These are phyloP conservation scores for Trichomonas gallinae DNA, from an alignment of 208 protist genomes.

Conservation along the genomic window DNA sequence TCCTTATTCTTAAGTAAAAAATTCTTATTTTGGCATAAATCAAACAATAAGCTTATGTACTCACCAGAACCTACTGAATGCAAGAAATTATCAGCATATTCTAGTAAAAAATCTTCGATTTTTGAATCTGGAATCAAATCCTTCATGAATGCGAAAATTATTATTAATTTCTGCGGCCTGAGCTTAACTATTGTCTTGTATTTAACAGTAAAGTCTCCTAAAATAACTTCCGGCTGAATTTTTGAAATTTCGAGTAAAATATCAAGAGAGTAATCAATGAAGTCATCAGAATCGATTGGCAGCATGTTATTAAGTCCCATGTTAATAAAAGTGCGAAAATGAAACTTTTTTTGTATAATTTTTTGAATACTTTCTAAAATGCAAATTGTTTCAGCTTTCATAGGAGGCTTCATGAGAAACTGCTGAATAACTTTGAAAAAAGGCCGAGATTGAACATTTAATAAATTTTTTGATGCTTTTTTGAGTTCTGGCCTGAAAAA, in stretches of 20 bases:
- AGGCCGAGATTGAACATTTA: background rate
- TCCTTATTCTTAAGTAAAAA: background rate
- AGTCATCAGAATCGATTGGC: background rate
- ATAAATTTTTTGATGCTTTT: background rate
- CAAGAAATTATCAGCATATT: background rate
- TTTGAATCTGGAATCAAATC: background rate
- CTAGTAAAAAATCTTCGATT: background rate
- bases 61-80: background rate
- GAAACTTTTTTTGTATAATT: background rate
- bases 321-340: background rate
- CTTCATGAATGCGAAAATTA: background rate
- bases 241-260: background rate
- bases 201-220: background rate
- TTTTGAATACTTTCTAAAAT: background rate
- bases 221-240: background rate
- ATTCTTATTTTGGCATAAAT: background rate
- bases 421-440: background rate
- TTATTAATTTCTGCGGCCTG: background rate
- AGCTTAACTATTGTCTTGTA: background rate
- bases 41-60: background rate
- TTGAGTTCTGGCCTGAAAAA: background rate
- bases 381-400: background rate
- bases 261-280: background rate
- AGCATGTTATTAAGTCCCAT: background rate
- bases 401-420: background rate